Evolutionary conservation across 164 flowering plant genomes (phyloP).

Genomic region (Kingdonia uniflora): DNA sequence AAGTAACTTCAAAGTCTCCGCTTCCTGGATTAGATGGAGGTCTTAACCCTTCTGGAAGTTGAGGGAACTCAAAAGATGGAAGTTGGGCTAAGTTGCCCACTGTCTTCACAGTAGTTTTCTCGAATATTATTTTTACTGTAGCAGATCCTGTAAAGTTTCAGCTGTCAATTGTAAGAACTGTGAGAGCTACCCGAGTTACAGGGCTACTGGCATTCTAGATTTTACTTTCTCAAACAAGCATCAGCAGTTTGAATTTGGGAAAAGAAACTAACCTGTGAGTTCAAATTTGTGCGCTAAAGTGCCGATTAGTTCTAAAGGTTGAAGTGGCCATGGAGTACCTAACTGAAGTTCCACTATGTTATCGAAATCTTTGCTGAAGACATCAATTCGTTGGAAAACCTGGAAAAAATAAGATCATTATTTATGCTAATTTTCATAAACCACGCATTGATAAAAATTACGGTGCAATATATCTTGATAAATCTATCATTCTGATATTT

Average conservation of each 20-base stretch:
- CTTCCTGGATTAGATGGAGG: conserved; percentile 57
- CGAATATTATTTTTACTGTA: conserved; percentile 55
- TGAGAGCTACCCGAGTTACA: neutral
- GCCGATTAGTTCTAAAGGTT: conserved; percentile 71
- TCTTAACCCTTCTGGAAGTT: conserved; percentile 63
- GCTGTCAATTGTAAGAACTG: neutral
- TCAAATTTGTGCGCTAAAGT: conserved; percentile 96
- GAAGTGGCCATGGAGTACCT: conserved; percentile 95
- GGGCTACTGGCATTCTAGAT: neutral
- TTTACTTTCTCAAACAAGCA: too few relatives aligned
- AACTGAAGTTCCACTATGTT: conserved; percentile 83
- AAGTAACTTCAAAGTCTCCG: conserved; percentile 92
- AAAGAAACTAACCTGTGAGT: conserved; percentile 50
- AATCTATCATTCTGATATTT: too few relatives aligned
- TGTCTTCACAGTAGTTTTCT: conserved; percentile 80
- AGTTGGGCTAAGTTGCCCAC: conserved; percentile 78
- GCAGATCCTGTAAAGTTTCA: conserved; percentile 40
- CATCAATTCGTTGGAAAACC: conserved; percentile 94
- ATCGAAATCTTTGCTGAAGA: conserved; percentile 86
- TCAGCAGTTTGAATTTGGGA: too few relatives aligned
- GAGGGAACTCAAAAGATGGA: conserved; percentile 83
- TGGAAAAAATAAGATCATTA: conserved; percentile 13
- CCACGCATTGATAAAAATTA: too few relatives aligned
- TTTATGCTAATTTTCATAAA: too few relatives aligned
- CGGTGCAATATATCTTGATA: too few relatives aligned